Conservation (phyloP, 148 eudicot species). For the Fagopyrum tataricum region DNA sequence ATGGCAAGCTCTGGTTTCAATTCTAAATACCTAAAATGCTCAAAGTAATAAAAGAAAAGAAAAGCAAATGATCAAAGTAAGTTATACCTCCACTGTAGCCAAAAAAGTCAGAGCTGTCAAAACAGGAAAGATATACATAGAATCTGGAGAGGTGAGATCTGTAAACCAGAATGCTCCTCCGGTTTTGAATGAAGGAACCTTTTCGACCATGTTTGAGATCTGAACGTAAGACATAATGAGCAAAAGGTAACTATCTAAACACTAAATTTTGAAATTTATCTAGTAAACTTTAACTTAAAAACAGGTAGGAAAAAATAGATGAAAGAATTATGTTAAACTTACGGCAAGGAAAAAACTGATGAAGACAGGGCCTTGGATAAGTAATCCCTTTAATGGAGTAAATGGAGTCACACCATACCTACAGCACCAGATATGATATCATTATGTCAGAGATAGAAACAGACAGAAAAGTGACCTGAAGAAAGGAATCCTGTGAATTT, state of each 20-base stretch:
- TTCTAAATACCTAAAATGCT: neutral
- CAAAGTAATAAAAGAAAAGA: neutral
- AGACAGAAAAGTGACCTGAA: neutral
- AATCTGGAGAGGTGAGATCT: constrained; percentile 76
- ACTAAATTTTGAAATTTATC: neutral
- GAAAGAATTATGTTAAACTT: constrained; percentile 30
- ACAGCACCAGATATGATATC: constrained; percentile 21
- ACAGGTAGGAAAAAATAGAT: neutral
- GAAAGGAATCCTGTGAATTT: neutral
- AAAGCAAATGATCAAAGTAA: neutral
- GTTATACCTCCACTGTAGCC: neutral
- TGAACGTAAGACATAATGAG: constrained; percentile 20
- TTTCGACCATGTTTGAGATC: constrained; percentile 82
- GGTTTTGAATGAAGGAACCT: constrained; percentile 67
- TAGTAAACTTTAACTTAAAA: neutral
- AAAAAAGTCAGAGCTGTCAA: constrained; percentile 10
- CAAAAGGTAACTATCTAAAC: neutral
- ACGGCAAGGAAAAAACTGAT: constrained; percentile 93
- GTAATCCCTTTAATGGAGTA: constrained; percentile 76
- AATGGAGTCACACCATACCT: constrained; percentile 87
- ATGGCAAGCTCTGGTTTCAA: neutral
- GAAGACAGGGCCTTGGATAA: constrained; percentile 82
- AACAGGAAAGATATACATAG: constrained; percentile 52
- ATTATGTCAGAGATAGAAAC: neutral
- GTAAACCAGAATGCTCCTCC: constrained; percentile 81